Evolutionary conservation across 495 filamentous ascomycete genomes (phyloP).

Genomic region (Aspergillus bridgeri): DNA sequence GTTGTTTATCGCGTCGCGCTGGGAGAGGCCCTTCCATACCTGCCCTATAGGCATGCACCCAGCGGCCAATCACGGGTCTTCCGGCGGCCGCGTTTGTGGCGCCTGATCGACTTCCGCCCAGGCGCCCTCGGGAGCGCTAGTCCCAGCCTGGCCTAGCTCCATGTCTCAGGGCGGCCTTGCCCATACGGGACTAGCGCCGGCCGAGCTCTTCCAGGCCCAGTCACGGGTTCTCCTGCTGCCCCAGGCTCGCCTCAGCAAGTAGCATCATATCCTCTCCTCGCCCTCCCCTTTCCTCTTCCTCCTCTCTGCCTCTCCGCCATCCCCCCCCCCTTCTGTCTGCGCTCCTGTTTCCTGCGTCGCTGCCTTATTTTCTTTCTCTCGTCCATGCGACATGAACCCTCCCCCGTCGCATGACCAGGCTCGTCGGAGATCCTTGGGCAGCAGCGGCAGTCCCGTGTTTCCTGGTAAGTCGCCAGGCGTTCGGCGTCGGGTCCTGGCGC

Average conservation of each 20-base stretch:
- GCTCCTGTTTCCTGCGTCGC: neutral
- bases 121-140: conserved; percentile 41
- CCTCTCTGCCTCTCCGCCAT: conserved; percentile 1
- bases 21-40: no score
- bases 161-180: conserved; percentile 18
- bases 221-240: conserved; percentile 44
- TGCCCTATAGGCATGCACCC: no score
- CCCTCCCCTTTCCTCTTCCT: conserved; percentile 3
- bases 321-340: conserved; percentile 2
- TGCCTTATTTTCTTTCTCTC: conserved; percentile 8
- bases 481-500: conserved; percentile 5
- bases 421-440: conserved; percentile 37
- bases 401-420: conserved; percentile 27
- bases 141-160: conserved; percentile 17
- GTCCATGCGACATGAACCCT: conserved; percentile 35
- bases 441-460: conserved; percentile 34
- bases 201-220: conserved; percentile 32
- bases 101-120: conserved; percentile 33
- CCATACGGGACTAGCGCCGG: conserved; percentile 26
- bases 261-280: conserved; percentile 10
- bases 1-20: no score
- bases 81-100: conserved; percentile 25
- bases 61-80: conserved; percentile 15
- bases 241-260: conserved; percentile 11
- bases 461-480: conserved; percentile 34